Evolutionary conservation across 192 early-diverging fungal species (phyloP).

Genomic region (Mycoemilia scoparia): DNA sequence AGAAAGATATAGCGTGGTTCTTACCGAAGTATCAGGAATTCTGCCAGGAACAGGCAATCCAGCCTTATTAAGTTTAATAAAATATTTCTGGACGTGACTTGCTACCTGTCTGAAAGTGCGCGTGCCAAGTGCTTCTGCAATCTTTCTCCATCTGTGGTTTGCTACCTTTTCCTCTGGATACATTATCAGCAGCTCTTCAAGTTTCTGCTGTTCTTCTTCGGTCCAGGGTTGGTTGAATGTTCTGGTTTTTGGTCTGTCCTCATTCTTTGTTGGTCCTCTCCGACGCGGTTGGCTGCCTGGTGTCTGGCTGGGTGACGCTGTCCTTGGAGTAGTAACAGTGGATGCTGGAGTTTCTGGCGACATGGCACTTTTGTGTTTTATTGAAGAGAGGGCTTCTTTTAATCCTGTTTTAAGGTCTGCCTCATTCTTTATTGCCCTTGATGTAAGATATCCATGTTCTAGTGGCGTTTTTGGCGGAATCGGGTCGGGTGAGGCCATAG

Average conservation of each 20-base stretch:
- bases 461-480: too few species aligned
- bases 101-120: constrained; percentile 55
- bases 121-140: constrained; percentile 45
- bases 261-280: constrained; percentile 4
- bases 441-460: neutral
- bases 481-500: too few species aligned
- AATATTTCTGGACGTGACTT: constrained; percentile 64
- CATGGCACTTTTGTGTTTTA: neutral
- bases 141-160: constrained; percentile 49
- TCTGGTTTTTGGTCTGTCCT: constrained; percentile 23
- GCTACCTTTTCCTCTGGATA: constrained; percentile 56
- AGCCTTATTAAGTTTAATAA: constrained; percentile 54
- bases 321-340: neutral
- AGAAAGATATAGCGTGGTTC: constrained; percentile 3
- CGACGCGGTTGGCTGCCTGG: neutral
- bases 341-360: neutral
- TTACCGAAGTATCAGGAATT: constrained; percentile 31
- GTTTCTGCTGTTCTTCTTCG: constrained; percentile 42
- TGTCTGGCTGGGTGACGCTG: neutral
- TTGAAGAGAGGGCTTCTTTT: neutral
- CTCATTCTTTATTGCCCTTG: neutral
- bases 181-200: constrained; percentile 38
- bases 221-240: constrained; percentile 51
- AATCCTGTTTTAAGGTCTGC: constrained; percentile 5
- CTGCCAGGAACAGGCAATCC: constrained; percentile 51